Base-by-base conservation (phyloP, 257 asterid species). In the Vinca minor region DNA sequence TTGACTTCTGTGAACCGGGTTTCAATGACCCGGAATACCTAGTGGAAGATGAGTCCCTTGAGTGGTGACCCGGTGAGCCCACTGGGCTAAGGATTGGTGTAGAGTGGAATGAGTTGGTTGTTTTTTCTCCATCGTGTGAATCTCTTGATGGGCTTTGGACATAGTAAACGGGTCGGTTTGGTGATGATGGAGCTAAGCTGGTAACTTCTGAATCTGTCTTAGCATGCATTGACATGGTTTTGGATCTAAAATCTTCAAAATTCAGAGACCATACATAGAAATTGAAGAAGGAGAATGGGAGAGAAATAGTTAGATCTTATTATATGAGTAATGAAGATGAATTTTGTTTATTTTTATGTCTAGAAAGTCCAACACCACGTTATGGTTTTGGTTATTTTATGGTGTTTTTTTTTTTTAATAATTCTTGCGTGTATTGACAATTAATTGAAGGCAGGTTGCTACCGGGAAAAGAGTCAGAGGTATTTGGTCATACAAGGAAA, bases 51-150 rank as follows among this genome's bases (percentile, higher is more conserved):
- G 98, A 92, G 75, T 84, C 91, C 0, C 98, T 85, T 4, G 98
- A 88, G n/a, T 88, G 96, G 23, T 82, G 96, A 17, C 96, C 96
- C 39, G 98, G 98, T 0, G 98, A 91, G 4, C 92, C 98, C 87
- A 82, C 75, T 18, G 98, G 96, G 69, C 95, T 86, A 55, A 84
- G 77, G 0, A 85, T 78, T 50, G 98, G 98, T 10, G 96, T 92
- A 4, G 96, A 92, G 62, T 85, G 98, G 76, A 89, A 89, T 0
- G 98, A 92, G 44, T 89, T 85, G 1, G 95, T 83, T 4, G 98
- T 91, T 81, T 91, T 91, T 67, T 88, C 98, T 0, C 98, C 96
- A 48, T 91, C 98, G 71, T 91, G 96, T 0, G 98, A 88, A 74
- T 92, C 98, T 64, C 98, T 49, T 10, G 98, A 92, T 26, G 98